Evolutionary conservation across 805 yeast species (phyloP), one percentile per base, ranked within the genome.

Genomic region (Candida quercuum): DNA sequence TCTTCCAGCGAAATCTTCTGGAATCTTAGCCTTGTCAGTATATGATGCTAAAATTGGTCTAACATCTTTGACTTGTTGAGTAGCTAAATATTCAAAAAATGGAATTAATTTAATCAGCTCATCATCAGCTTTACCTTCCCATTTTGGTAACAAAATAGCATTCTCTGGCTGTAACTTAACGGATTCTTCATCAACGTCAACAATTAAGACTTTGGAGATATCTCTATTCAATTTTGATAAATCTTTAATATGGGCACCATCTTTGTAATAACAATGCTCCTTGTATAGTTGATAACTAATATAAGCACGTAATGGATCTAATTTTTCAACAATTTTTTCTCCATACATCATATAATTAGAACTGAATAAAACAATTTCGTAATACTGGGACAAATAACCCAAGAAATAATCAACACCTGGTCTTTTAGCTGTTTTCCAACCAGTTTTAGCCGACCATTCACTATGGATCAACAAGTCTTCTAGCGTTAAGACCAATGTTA

Each of bases 341-440:
- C 88, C 78, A 59, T 83, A 83, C 71, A 84, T 82, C 78, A 80
- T 81, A 52, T 84, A 82, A 59, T 86, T 86, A 43, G 88, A 79
- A 24, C 91, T 78, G 60, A 93, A 93, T 33, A 94, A 67, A 37
- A 93, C 98, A 58, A 93, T 81, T 67, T 93, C 99, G 64, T 91
- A 93, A 69, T 88, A 91, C 66, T 86, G 95, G 7, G 96, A 85
- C 51, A 93, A 69, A 64, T 93, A 93, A 21, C 95, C 96, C 58
- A 93, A 68, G 66, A 93, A 93, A 69, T 93, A 93, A 63, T 94
- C 99, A 43, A 87, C 80, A 45, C 99, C 99, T 24, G 99, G 98
- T 69, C 99, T 86, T 71, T 93, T 93, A 22, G 96, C 98, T 13
- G 97, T 91, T 67, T 93, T 81, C 99, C 99, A 93, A 38, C 99